Evolutionary conservation across 2,329 filamentous ascomycete species (phyloP), one percentile per base, ranked within the genome.

Genomic region (Calonectria multiphialidica): DNA sequence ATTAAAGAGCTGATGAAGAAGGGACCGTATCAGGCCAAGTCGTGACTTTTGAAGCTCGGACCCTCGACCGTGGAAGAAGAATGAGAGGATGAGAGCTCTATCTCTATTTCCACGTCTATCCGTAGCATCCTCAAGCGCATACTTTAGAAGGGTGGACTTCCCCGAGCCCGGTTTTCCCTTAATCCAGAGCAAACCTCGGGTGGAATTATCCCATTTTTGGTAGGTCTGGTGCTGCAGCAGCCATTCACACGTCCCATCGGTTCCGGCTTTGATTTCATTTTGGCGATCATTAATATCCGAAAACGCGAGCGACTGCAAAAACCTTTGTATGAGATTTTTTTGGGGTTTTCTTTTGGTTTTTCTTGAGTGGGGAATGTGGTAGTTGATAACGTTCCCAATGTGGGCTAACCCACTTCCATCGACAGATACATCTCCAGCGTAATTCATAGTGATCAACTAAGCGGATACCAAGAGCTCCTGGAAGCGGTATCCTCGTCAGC

Each of bases 141-240:
- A 79, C 40, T 76, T 77, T 59, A 86, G 75, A 37, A 86, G 68
- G 2, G 83, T 86, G 6, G 83, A 85, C 66, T 86, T 86, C 2
- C 84, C 84, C 1, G 81, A 80, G 7, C 84, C 84, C 3, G 84
- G 83, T 30, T 86, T 84, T 2, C 84, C 84, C 61, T 82, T 83
- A 42, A 86, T 81, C 83, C 82, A 85, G 4, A 85, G 80, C 0
- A 84, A 6, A 4, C 73, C 78, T n/a, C 23, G 53, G 9, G 76
- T 16, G 13, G 44, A 33, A 23, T 1, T 3, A 5, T 66, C 33
- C 82, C 82, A 84, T 10, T 7, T 63, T 6, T 13, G 70, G 40
- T 77, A 84, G 0, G 47, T 66, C 2, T 68, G 8, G 40, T 84
- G 75, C 53, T 64, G 5, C 45, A 75, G 68, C 2, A 85, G 71